Percentiles rank a stretch among this genome's conserved stretches.
These are phyloP conservation scores for Neurospora sp. DNA, from an alignment of 495 filamentous ascomycete species.

Conservation along the genomic window DNA sequence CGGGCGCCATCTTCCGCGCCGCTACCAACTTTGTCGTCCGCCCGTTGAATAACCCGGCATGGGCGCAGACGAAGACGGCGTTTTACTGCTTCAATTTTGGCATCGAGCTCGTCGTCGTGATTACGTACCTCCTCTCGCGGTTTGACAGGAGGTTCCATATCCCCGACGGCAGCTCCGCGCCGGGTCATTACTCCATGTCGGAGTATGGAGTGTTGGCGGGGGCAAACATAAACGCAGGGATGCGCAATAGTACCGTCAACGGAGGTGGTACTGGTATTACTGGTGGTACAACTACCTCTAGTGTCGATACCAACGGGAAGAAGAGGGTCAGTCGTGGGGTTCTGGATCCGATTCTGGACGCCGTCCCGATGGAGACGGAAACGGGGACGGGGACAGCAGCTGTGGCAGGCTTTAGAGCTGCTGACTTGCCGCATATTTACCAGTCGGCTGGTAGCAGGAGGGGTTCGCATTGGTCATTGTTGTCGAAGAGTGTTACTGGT, in stretches of 20 bases:
- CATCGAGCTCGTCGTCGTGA: slow-evolving; percentile 60
- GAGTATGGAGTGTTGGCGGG: not conserved
- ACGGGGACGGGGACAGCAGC: not conserved
- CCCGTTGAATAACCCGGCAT: slow-evolving; percentile 46
- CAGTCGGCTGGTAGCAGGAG: not conserved
- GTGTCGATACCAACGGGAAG: not conserved
- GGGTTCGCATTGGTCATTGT: not conserved
- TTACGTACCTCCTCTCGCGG: slow-evolving; percentile 50
- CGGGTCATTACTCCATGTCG: slow-evolving; percentile 29
- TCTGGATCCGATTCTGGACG: not conserved
- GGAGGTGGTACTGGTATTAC: not conserved
- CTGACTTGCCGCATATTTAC: not conserved
- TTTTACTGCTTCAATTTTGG: slow-evolving; percentile 77
- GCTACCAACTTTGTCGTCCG: slow-evolving; percentile 46
- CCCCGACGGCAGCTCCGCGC: slow-evolving; percentile 38
- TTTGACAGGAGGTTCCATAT: slow-evolving; percentile 69
- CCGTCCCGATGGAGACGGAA: not conserved
- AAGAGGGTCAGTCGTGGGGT: not conserved
- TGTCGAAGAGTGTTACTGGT: not conserved
- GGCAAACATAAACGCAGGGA: not conserved
- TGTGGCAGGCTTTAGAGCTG: not conserved
- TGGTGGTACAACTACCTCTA: not conserved
- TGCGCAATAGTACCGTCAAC: not conserved
- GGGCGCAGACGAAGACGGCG: slow-evolving; percentile 57
- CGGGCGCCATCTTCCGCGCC: slow-evolving; percentile 63